phyloP scores from a whole-genome alignment of 129 eudicot genomes.

The Heracleum sosnowskyi region DNA sequence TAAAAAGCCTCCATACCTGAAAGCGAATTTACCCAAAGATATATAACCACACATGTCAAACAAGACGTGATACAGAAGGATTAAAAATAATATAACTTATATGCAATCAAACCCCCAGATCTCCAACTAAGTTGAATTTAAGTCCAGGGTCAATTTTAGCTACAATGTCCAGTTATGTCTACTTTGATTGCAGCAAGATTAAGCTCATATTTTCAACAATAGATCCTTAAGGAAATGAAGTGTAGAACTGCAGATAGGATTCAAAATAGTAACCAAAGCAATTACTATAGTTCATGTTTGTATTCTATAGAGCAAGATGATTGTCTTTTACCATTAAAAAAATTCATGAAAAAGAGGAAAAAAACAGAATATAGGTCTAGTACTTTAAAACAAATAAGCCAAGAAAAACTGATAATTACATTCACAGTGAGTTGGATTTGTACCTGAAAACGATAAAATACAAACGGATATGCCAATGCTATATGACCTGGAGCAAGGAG shows the following conservation, averaged over 20 bases:
- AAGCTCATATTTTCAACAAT: not conserved
- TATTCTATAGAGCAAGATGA: not conserved
- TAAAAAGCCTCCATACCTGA: constrained; percentile 74
- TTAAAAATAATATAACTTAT: not conserved
- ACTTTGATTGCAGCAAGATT: not conserved
- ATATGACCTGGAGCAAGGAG: constrained; percentile 27
- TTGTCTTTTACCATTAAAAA: not conserved
- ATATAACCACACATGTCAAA: not conserved
- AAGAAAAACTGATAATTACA: not conserved
- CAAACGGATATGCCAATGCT: constrained; percentile 38
- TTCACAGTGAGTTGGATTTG: not conserved
- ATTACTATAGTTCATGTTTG: not conserved
- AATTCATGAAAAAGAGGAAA: not conserved
- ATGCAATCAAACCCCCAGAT: not conserved
- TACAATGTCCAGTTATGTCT: not conserved
- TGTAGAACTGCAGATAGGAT: not conserved
- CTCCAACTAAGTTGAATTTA: not conserved
- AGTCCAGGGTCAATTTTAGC: not conserved
- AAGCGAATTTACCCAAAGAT: constrained; percentile 3
- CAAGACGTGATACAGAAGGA: not conserved
- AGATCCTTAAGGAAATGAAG: not conserved
- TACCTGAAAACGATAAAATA: constrained; percentile 57
- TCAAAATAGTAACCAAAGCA: not conserved
- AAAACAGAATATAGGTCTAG: not conserved
- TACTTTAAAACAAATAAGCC: not conserved